Conservation (phyloP, 306 rosid species). For the Bauhinia variegata region DNA sequence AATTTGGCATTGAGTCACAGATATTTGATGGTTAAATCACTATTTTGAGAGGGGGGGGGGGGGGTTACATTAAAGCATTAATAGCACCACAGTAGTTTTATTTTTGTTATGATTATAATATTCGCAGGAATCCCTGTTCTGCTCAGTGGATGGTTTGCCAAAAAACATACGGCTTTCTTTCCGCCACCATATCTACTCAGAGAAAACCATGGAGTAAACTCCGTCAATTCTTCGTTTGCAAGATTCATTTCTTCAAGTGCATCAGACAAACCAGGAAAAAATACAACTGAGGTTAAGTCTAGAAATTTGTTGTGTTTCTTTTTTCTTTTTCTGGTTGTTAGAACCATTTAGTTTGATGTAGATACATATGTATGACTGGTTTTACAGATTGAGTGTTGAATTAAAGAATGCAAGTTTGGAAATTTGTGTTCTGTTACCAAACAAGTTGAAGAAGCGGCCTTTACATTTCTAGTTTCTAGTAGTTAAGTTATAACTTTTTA, state of each 20-base stretch:
- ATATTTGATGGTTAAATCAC: background rate
- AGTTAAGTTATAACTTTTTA: no score
- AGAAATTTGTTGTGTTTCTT: background rate
- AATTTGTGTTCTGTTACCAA: no score
- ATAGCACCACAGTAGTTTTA: background rate
- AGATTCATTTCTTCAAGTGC: constrained; percentile 65
- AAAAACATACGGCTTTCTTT: constrained; percentile 17
- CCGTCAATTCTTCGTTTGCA: constrained; percentile 32
- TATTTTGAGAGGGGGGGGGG: no score
- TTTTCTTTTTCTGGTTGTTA: background rate
- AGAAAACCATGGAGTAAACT: constrained; percentile 41
- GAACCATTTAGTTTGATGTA: background rate
- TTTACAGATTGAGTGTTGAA: background rate
- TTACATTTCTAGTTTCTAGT: no score
- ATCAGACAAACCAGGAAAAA: constrained; percentile 45
- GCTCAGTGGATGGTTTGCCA: constrained; percentile 36
- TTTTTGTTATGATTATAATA: constrained; percentile 12
- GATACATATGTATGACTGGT: background rate
- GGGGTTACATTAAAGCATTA: background rate
- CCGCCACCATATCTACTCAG: constrained; percentile 34
- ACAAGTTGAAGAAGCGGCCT: no score
- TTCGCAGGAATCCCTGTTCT: constrained; percentile 42
- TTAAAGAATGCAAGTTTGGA: no score
- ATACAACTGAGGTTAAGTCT: constrained; percentile 44
- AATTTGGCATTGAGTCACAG: background rate